Percentiles rank a stretch among this genome's conserved stretches.
phyloP scores from a whole-genome alignment of 768 basidiomycete genomes.

The Mycena metata region DNA sequence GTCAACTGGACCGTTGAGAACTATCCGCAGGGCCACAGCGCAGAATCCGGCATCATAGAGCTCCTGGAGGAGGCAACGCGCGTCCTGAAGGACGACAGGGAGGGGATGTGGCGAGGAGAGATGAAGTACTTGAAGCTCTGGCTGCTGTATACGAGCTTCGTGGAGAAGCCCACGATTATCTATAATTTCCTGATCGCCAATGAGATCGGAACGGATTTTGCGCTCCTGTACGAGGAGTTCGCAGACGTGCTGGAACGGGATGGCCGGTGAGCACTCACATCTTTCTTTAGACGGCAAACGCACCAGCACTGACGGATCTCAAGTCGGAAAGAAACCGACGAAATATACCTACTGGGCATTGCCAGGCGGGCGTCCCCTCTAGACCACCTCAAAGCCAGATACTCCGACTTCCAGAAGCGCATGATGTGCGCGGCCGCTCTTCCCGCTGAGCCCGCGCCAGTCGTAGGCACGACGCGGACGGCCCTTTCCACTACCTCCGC shows the following conservation, averaged over 20 bases:
- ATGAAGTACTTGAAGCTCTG: slow-evolving; percentile 93
- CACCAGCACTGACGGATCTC: slow-evolving; percentile 22
- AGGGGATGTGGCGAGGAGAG: slow-evolving; percentile 81
- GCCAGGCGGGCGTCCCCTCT: slow-evolving; percentile 85
- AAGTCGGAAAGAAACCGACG: slow-evolving; percentile 92
- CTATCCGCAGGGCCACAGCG: slow-evolving; percentile 93
- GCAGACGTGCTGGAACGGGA: slow-evolving; percentile 87
- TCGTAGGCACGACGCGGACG: slow-evolving; percentile 51
- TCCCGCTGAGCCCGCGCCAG: slow-evolving; percentile 48
- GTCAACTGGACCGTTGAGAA: slow-evolving; percentile 95
- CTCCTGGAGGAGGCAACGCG: slow-evolving; percentile 93
- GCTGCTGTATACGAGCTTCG: slow-evolving; percentile 93
- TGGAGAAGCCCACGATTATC: slow-evolving; percentile 90
- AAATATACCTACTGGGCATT: slow-evolving; percentile 89
- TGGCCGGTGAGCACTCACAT: slow-evolving; percentile 69
- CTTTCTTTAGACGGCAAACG: not conserved
- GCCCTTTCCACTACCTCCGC: slow-evolving; percentile 62
- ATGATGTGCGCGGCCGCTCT: slow-evolving; percentile 76
- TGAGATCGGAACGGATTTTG: slow-evolving; percentile 87
- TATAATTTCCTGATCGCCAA: slow-evolving; percentile 92
- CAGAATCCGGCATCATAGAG: slow-evolving; percentile 91
- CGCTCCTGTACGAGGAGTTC: slow-evolving; percentile 92
- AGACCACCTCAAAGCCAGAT: slow-evolving; percentile 81
- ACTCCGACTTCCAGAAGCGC: slow-evolving; percentile 91
- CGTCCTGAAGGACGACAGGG: slow-evolving; percentile 81